phyloP scores from a whole-genome alignment of 208 protist genomes.

The Crithidia mellificae region DNA sequence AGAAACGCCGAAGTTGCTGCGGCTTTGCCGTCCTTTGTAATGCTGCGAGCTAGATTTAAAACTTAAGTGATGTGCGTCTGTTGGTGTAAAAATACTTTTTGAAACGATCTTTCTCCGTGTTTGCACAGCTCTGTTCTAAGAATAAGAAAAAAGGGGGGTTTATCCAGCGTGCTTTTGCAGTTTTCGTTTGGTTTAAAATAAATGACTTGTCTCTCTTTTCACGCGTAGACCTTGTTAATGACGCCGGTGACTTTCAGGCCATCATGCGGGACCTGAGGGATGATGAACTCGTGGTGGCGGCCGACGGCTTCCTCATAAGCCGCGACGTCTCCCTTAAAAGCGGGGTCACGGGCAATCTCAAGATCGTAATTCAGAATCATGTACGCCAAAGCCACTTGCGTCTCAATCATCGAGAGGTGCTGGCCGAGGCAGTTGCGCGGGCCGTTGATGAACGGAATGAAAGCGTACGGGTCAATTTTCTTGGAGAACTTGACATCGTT shows the following conservation, averaged over 20 bases:
- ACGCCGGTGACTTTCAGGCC: conserved; percentile 71
- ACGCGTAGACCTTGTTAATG: conserved; percentile 27
- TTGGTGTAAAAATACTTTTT: no score
- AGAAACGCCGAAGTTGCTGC: no score
- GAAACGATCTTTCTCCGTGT: background rate
- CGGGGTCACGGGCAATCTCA: conserved; percentile 46
- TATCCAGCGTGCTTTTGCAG: conserved; percentile 1
- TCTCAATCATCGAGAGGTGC: conserved; percentile 89
- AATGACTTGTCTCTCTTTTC: no score
- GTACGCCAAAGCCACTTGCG: conserved; percentile 78
- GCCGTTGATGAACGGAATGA: conserved; percentile 93
- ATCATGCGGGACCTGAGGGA: conserved; percentile 79
- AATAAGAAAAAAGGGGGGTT: no score
- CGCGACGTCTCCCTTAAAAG: conserved; percentile 24
- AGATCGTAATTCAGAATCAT: conserved; percentile 78
- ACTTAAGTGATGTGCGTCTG: no score
- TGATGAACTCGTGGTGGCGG: conserved; percentile 79
- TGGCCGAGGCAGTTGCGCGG: conserved; percentile 93
- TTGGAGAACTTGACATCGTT: conserved; percentile 52
- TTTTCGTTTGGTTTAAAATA: conserved; percentile 1
- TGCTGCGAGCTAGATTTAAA: no score
- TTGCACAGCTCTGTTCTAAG: no score
- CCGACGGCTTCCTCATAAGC: conserved; percentile 65
- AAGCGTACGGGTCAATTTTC: conserved; percentile 85
- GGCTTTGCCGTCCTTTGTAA: no score